Conservation (phyloP, 2,329 filamentous ascomycete species). For the Trichoderma sp. region DNA sequence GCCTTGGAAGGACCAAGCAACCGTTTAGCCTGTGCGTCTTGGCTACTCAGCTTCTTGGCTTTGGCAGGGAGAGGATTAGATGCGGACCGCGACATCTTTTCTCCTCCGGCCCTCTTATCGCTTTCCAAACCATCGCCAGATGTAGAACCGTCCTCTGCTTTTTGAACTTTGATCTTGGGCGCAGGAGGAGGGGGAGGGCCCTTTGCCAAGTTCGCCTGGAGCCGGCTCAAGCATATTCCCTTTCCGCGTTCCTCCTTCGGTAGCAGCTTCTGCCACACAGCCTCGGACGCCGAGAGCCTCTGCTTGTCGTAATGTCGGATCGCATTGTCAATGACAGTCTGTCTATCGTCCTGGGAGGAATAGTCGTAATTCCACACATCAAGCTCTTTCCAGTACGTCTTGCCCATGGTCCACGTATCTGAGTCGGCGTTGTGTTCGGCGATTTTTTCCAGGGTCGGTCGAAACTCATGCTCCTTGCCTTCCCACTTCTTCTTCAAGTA, state of each 20-base stretch:
- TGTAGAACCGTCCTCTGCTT: conserved; percentile 50
- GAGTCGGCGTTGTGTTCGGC: conserved; percentile 52
- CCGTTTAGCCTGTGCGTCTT: conserved; percentile 59
- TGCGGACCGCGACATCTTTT: conserved; percentile 51
- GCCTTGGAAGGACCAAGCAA: conserved; percentile 44
- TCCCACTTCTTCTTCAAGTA: conserved; percentile 54
- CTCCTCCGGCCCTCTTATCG: conserved; percentile 40
- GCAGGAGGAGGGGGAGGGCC: conserved; percentile 44
- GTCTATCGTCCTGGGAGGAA: conserved; percentile 53
- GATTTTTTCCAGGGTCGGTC: conserved; percentile 58
- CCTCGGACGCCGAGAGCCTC: conserved; percentile 56
- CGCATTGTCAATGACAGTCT: conserved; percentile 63
- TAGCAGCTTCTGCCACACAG: conserved; percentile 63
- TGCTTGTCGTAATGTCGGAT: conserved; percentile 61
- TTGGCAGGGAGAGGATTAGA: conserved; percentile 55
- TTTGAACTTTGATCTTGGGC: conserved; percentile 54
- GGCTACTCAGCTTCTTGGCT: conserved; percentile 56
- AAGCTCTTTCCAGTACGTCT: conserved; percentile 62
- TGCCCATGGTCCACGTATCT: conserved; percentile 58
- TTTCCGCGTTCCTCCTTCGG: conserved; percentile 58
- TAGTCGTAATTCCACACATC: conserved; percentile 66
- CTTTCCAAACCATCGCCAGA: conserved; percentile 43
- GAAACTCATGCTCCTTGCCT: conserved; percentile 56
- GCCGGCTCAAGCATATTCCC: conserved; percentile 62
- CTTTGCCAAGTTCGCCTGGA: conserved; percentile 61